Base-by-base conservation (phyloP, 345 rosid genomes). In the Salix purpurea region DNA sequence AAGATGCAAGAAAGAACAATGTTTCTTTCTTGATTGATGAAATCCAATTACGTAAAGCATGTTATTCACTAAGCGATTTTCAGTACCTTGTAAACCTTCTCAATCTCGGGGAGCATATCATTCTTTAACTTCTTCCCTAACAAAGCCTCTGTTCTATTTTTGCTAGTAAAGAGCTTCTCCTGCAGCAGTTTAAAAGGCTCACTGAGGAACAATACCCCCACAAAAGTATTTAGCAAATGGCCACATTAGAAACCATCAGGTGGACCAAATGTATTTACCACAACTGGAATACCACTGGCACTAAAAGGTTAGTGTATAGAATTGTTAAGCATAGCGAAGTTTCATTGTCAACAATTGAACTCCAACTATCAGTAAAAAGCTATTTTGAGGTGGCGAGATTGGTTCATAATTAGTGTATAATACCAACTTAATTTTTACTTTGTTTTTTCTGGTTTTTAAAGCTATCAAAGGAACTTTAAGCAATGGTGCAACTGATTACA, bases 101-200 rank as follows among this genome's bases (percentile, higher is more conserved):
- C 99, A 72, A 96, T 93, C 82, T 96, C 99, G 37, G 97, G 96
- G 83, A 96, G 98, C 97, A 91, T 89, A 83, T 92, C 95, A 80
- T 76, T 94, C 86, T 87, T 85, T 81, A 96, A 80, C 86, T 91
- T 96, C 88, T 92, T 96, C 84, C 97, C 99, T 39, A 96, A 73
- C 12, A 96, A 91, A 77, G 82, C 86, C 86, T 96, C 99, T 6
- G 90, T 87, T 87, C 99, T 91, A 84, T 92, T 96, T 87, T 80
- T 89, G 84, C 99, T 94, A 70, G 86, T 68, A 75, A 85, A 83
- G 76, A 96, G 97, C 83, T 92, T 96, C 84, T 91, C 98, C 99
- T 96, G 91, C 82, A 84, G 72, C 69, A 83, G 24, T 58, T 54
- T 3, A 58, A 58, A 66, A 61, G 23, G 42, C 60, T 32, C 70